Conservation (phyloP, 441 rosid species). For the Corymbia citriodora region DNA sequence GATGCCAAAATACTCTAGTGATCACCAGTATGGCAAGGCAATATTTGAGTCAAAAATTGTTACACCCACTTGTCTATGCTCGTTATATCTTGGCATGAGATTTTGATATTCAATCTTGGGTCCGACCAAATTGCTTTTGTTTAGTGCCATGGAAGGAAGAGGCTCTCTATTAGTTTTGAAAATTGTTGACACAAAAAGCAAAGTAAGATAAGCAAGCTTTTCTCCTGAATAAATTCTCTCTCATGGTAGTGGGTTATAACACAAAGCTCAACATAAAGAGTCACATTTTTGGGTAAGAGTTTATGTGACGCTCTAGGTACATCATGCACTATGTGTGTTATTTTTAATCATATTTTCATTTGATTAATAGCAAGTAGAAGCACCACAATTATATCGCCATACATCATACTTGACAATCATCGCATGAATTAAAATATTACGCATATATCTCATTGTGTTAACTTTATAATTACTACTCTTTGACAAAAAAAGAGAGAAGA, state of each 20-base stretch:
- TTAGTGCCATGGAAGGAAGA: neutral
- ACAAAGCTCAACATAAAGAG: neutral
- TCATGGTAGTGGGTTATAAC: rapidly evolving
- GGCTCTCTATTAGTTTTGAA: neutral
- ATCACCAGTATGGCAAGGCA: neutral
- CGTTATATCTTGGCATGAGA: neutral
- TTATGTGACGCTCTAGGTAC: too few relatives aligned
- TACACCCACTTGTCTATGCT: neutral
- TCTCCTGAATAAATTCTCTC: neutral
- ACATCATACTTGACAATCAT: too few relatives aligned
- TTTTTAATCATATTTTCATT: too few relatives aligned
- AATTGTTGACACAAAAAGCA: neutral
- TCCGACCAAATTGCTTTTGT: neutral
- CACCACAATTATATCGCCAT: too few relatives aligned
- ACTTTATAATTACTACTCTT: too few relatives aligned
- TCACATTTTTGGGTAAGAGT: neutral
- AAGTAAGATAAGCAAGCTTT: neutral
- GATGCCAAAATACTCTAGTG: neutral
- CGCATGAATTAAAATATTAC: too few relatives aligned
- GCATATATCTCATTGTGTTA: too few relatives aligned
- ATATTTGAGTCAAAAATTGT: neutral
- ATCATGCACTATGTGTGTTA: too few relatives aligned
- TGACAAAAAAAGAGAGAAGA: too few relatives aligned
- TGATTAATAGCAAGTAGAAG: too few relatives aligned
- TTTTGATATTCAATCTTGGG: neutral